Conservation (phyloP, 2,329 filamentous ascomycete genomes). For the Xylariales sp. region DNA sequence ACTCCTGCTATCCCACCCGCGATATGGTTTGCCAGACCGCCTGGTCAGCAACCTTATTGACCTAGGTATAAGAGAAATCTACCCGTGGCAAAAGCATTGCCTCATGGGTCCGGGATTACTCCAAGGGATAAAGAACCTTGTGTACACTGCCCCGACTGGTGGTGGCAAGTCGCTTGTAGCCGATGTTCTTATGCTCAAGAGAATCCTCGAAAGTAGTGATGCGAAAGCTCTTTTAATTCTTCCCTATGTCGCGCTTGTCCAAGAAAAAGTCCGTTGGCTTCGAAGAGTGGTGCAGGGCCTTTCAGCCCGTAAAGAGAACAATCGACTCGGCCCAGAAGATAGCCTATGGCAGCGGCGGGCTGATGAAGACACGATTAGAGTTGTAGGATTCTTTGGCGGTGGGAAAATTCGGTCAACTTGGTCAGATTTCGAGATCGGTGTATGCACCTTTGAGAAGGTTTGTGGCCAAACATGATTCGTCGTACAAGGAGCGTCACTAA, state of each 20-base stretch:
- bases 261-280: constrained; percentile 75
- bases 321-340: constrained; percentile 25
- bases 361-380: constrained; percentile 55
- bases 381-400: constrained; percentile 72
- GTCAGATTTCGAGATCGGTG: constrained; percentile 71
- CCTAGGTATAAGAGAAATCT: constrained; percentile 68
- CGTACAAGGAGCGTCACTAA: background rate
- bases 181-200: constrained; percentile 68
- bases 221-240: constrained; percentile 69
- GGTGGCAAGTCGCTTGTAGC: constrained; percentile 76
- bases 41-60: constrained; percentile 61
- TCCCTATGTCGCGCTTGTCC: constrained; percentile 74
- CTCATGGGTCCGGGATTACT: constrained; percentile 64
- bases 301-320: constrained; percentile 29
- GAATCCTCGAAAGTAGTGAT: constrained; percentile 57
- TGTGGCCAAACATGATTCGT: constrained; percentile 6
- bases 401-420: constrained; percentile 63
- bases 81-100: constrained; percentile 76
- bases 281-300: constrained; percentile 62
- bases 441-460: constrained; percentile 77
- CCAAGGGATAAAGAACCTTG: constrained; percentile 61
- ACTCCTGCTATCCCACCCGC: constrained; percentile 57
- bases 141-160: constrained; percentile 77
- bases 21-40: constrained; percentile 56
- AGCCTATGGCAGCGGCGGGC: constrained; percentile 49